phyloP scores from a whole-genome alignment of 208 protist genomes.

The Blastocrithidia nonstop region DNA sequence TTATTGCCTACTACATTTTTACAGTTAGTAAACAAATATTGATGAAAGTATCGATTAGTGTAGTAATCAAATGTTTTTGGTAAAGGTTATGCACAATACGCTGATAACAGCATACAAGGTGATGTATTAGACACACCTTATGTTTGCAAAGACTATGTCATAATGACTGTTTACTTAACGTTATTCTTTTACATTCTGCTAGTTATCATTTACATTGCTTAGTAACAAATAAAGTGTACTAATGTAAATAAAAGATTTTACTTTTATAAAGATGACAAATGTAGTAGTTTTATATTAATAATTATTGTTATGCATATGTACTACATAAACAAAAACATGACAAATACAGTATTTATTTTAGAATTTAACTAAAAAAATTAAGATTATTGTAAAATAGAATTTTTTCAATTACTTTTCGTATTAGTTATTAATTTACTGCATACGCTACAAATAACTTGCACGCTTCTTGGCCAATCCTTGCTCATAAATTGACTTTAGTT shows the following conservation, averaged over 20 bases:
- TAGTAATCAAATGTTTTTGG: constrained; percentile 60
- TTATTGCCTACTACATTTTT: constrained; percentile 54
- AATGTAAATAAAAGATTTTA: too few species aligned
- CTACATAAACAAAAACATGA: not conserved
- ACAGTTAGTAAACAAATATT: constrained; percentile 48
- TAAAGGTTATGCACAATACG: constrained; percentile 2
- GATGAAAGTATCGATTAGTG: constrained; percentile 64
- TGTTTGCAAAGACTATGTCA: too few species aligned
- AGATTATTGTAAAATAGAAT: not conserved
- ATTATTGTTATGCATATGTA: not conserved
- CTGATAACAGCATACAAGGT: too few species aligned
- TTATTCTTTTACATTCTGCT: too few species aligned
- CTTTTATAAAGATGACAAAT: too few species aligned
- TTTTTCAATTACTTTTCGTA: too few species aligned
- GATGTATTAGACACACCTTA: too few species aligned
- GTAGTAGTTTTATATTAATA: not conserved
- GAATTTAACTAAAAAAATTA: not conserved
- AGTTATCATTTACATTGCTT: too few species aligned
- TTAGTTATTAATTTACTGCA: too few species aligned
- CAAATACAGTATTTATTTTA: not conserved
- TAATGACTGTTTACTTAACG: too few species aligned
- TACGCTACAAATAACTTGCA: constrained; percentile 9
- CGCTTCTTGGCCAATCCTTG: constrained; percentile 38
- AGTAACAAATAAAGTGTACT: too few species aligned
- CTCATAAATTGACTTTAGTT: constrained; percentile 29